Evolutionary conservation across 306 rosid genomes (phyloP), one percentile per base, ranked within the genome.

Genomic region (Cucurbita pepo): DNA sequence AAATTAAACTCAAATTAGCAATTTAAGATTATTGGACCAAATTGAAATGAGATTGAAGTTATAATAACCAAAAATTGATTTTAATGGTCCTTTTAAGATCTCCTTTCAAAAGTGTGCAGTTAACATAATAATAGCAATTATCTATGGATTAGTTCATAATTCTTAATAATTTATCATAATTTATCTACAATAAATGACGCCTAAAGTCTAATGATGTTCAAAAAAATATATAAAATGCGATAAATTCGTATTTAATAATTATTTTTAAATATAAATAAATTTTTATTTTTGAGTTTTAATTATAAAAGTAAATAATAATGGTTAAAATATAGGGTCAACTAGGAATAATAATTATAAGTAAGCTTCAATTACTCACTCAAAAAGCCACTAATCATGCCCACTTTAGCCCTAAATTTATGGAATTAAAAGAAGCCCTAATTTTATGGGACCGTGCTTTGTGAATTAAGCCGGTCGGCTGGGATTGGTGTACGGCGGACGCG

Each of bases 381-480:
- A 67, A 67, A 67, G 72, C 72, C 72, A 67, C 43, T 67, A 67
- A 67, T 67, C 56, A 67, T 67, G 72, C 7, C 19, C 55, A 25
- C 73, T 67, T 67, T 67, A 67, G 43, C 73, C 73, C 73, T 67
- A 67, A 67, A 47, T 67, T 67, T 25, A 48, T 67, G 73, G 73
- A 55, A 47, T 44, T 50, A 3, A 50, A 5, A 50, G 5, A 11
- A 67, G 19, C 22, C 73, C 73, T 67, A 67, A 67, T 67, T 67
- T 67, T 25, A 48, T 67, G 73, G 73, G 73, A 67, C 73, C 73
- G 21, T 45, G 73, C 43, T 22, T 48, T 25, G 73, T 67, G 48
- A 67, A 67, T 67, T 67, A 47, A 67, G 56, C 22, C 43, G 73
- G 73, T 67, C 73, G 73, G 73, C 43, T 67, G 73, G 12, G 56